Conservation (phyloP, 2,329 filamentous ascomycete species). For the Cytospora piceae region DNA sequence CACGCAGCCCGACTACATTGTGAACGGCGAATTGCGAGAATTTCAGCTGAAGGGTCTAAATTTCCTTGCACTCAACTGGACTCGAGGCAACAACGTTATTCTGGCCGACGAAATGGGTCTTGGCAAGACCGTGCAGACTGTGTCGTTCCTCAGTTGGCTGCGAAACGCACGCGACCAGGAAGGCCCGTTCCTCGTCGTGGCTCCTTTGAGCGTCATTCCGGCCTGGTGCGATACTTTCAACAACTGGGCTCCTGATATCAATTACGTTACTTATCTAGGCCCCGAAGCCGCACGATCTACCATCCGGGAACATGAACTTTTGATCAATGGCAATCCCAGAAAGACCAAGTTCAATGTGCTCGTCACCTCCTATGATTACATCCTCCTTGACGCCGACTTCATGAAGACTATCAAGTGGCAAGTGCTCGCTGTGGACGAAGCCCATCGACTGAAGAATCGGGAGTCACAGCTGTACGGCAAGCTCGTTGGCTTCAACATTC, state of each 20-base stretch:
- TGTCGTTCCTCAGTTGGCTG: conserved; percentile 96
- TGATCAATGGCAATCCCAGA: conserved; percentile 82
- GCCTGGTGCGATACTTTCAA: conserved; percentile 99
- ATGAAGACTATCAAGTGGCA: conserved; percentile 95
- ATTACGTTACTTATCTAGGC: conserved; percentile 96
- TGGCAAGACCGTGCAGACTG: conserved; percentile 96
- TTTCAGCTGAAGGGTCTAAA: conserved; percentile 95
- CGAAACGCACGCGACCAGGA: conserved; percentile 87
- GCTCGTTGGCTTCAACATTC: conserved; percentile 82
- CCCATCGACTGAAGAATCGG: conserved; percentile 93
- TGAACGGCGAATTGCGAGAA: conserved; percentile 80
- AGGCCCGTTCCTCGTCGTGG: conserved; percentile 95
- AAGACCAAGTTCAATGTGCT: conserved; percentile 98
- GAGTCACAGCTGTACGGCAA: conserved; percentile 92
- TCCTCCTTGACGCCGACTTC: conserved; percentile 82
- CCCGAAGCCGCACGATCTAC: conserved; percentile 83
- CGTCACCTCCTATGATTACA: conserved; percentile 96
- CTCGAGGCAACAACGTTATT: conserved; percentile 90
- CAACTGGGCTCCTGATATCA: conserved; percentile 91
- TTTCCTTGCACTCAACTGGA: conserved; percentile 96
- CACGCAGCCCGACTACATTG: conserved; percentile 83
- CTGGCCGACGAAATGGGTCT: conserved; percentile 98
- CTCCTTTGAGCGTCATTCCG: conserved; percentile 94
- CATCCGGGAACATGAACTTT: conserved; percentile 87
- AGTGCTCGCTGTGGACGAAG: conserved; percentile 93